Conservation (phyloP, 768 basidiomycete genomes). For the Leccinum boreale region DNA sequence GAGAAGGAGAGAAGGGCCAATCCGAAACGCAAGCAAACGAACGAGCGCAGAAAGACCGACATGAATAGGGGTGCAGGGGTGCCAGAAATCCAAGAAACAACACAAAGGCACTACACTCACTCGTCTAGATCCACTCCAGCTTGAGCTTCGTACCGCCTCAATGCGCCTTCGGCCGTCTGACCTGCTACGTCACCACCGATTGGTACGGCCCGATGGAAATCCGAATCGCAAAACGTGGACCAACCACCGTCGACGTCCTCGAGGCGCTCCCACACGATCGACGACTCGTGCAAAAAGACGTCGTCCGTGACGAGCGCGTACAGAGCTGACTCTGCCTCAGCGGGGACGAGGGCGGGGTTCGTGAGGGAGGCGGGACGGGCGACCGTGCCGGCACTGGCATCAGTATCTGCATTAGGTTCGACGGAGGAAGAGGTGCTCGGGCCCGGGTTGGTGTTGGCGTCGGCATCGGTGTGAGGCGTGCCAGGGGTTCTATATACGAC, state of each 20-base stretch:
- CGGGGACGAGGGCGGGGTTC: constrained; percentile 7
- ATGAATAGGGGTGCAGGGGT: background rate
- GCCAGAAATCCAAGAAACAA: constrained; percentile 24
- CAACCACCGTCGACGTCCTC: constrained; percentile 82
- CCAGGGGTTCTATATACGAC: constrained; percentile 67
- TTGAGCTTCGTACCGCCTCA: background rate
- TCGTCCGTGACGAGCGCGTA: constrained; percentile 87
- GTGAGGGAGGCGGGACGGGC: background rate
- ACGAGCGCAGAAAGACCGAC: background rate
- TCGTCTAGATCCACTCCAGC: constrained; percentile 57
- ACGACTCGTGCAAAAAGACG: constrained; percentile 70
- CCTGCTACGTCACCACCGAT: constrained; percentile 82
- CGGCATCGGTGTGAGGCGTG: background rate
- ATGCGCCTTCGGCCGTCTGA: constrained; percentile 42
- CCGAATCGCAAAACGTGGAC: constrained; percentile 71
- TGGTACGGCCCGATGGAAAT: constrained; percentile 61
- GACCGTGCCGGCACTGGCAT: background rate
- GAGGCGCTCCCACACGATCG: constrained; percentile 87
- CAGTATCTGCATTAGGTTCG: background rate
- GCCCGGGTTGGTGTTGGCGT: no score
- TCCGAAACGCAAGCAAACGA: background rate
- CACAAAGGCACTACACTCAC: constrained; percentile 35
- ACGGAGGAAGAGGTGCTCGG: no score
- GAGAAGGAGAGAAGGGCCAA: background rate
- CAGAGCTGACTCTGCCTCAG: constrained; percentile 40